phyloP scores from a whole-genome alignment of 2,329 filamentous ascomycete species.

The Fusarium acutatum region DNA sequence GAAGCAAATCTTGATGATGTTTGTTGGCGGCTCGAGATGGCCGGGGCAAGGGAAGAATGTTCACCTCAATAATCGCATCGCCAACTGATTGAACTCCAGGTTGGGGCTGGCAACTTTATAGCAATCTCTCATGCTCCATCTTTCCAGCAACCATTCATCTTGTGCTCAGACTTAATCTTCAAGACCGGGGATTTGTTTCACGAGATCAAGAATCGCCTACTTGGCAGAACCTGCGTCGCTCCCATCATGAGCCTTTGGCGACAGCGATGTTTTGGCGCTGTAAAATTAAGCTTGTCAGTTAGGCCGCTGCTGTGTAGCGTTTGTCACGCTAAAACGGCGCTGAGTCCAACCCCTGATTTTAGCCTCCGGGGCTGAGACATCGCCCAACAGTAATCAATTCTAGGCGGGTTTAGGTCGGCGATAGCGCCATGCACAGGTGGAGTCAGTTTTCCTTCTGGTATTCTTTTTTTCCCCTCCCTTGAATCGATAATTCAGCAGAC shows the following conservation, averaged over 20 bases:
- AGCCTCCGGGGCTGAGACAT: neutral
- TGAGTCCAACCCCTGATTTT: neutral
- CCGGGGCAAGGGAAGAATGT: neutral
- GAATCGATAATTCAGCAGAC: neutral
- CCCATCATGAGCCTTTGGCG: neutral
- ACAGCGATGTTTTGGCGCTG: neutral
- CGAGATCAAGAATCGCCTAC: neutral
- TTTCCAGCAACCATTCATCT: neutral
- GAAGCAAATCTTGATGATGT: no score
- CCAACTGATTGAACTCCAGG: neutral
- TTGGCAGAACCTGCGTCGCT: neutral
- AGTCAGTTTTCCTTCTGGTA: neutral
- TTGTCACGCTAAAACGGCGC: neutral
- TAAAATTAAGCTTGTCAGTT: neutral
- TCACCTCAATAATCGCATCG: neutral
- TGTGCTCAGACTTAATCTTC: neutral
- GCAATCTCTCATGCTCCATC: neutral
- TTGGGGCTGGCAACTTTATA: neutral
- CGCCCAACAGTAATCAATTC: neutral
- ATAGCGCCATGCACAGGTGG: neutral
- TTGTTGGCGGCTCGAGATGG: neutral
- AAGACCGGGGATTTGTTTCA: neutral
- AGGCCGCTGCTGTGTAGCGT: neutral
- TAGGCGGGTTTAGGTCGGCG: neutral
- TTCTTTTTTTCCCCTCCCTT: conserved; percentile 6